Conservation (phyloP, 202 grass and related monocot species). For the Carex arenaria region DNA sequence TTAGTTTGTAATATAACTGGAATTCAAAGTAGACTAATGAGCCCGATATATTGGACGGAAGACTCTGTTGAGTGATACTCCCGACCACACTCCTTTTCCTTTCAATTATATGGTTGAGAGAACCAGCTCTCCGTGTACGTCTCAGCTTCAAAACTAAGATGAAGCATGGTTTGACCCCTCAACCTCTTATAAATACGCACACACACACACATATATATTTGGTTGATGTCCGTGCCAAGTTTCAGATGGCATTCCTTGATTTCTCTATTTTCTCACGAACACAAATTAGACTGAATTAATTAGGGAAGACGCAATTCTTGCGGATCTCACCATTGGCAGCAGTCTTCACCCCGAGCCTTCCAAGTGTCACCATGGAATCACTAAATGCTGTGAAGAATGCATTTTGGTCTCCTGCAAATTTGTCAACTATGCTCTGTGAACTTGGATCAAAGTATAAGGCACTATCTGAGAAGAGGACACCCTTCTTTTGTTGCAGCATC, state of each 20-base stretch:
- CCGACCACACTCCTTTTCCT: not conserved
- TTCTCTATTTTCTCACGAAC: not conserved
- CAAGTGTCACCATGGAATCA: slow-evolving; percentile 51
- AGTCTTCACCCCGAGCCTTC: slow-evolving; percentile 51
- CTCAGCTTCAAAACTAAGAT: too few species aligned
- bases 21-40: not conserved
- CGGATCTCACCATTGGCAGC: slow-evolving; percentile 55
- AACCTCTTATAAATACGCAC: too few species aligned
- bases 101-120: not conserved
- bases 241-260: too few species aligned
- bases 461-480: slow-evolving; percentile 74
- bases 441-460: slow-evolving; percentile 25
- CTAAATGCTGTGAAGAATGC: slow-evolving; percentile 51
- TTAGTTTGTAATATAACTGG: not conserved
- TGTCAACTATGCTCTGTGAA: slow-evolving; percentile 21
- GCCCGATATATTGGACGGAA: not conserved
- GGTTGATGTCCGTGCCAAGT: not conserved
- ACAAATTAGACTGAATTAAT: not conserved
- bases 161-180: too few species aligned
- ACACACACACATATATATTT: too few species aligned
- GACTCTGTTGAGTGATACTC: not conserved
- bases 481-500: slow-evolving; percentile 43
- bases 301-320: slow-evolving; percentile 23
- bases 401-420: slow-evolving; percentile 34
- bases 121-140: too few species aligned